Evolutionary conservation across 2,329 filamentous ascomycete genomes (phyloP).

Genomic region (Phoma sp.): DNA sequence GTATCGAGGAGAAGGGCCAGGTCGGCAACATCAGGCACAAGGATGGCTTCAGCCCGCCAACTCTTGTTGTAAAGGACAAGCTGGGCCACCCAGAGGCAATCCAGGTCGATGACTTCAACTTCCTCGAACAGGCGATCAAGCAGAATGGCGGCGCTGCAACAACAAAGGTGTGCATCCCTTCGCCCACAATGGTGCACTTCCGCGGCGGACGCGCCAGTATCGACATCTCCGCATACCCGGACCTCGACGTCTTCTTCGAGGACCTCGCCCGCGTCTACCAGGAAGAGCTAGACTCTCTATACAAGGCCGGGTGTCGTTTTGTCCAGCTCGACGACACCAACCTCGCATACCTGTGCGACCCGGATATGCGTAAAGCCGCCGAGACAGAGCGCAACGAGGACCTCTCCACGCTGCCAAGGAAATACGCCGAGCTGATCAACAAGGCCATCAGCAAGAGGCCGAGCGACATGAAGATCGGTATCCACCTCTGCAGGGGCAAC

Average conservation of each 20-base stretch:
- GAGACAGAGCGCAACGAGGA: slow-evolving; percentile 58
- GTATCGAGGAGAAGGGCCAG: slow-evolving; percentile 61
- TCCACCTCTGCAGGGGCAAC: slow-evolving; percentile 65
- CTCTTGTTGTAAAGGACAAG: slow-evolving; percentile 62
- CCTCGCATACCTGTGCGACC: slow-evolving; percentile 65
- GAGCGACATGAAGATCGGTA: slow-evolving; percentile 61
- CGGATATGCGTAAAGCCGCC: slow-evolving; percentile 61
- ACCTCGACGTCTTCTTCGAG: slow-evolving; percentile 62
- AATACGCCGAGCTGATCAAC: slow-evolving; percentile 64
- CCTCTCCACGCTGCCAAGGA: slow-evolving; percentile 56
- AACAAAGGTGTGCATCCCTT: slow-evolving; percentile 64
- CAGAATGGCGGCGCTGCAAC: slow-evolving; percentile 47
- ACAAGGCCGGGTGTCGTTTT: slow-evolving; percentile 62
- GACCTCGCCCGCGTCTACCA: slow-evolving; percentile 63
- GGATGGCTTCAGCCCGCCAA: slow-evolving; percentile 60
- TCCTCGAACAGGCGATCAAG: slow-evolving; percentile 58
- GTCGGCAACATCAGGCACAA: slow-evolving; percentile 50
- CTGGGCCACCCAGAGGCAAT: slow-evolving; percentile 60
- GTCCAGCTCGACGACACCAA: slow-evolving; percentile 67
- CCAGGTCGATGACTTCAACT: slow-evolving; percentile 64
- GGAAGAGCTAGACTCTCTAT: slow-evolving; percentile 61
- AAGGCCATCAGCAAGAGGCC: slow-evolving; percentile 60
- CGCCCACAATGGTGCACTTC: slow-evolving; percentile 67
- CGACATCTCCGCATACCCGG: slow-evolving; percentile 60
- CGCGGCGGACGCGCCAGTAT: slow-evolving; percentile 62